Evolutionary conservation across 345 rosid genomes (phyloP).

Genomic region (Excoecaria cochinchinensis): DNA sequence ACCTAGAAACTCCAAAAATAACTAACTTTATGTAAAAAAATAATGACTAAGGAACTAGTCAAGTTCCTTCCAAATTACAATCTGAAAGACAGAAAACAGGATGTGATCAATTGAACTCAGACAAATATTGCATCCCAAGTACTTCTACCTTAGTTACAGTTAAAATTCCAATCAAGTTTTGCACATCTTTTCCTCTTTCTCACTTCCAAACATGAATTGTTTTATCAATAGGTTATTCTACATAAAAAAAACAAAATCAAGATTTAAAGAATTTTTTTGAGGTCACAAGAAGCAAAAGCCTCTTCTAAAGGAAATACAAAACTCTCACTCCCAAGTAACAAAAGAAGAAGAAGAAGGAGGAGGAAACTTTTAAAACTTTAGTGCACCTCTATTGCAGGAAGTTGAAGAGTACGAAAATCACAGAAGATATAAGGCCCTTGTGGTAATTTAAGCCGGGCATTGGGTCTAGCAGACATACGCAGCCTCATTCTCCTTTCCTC

Average conservation of each 20-base stretch:
- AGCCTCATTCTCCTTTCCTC: conserved; percentile 77
- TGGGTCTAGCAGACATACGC: conserved; percentile 32
- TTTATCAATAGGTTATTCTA: neutral
- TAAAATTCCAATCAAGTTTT: neutral
- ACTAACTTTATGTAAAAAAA: no score
- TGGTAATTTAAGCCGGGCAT: conserved; percentile 53
- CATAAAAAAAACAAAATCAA: neutral
- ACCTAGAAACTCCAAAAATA: no score
- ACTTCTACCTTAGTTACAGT: neutral
- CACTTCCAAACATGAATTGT: neutral
- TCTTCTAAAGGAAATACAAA: neutral
- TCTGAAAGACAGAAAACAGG: neutral
- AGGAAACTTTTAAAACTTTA: neutral
- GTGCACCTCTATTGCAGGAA: conserved; percentile 76
- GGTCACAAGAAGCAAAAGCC: neutral
- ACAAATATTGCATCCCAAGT: neutral
- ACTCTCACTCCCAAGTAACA: neutral
- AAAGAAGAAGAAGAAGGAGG: no score
- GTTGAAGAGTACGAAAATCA: conserved; percentile 72
- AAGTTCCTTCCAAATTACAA: no score
- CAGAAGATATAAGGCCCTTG: conserved; percentile 73
- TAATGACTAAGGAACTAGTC: no score
- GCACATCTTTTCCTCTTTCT: neutral
- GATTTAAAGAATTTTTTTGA: neutral
- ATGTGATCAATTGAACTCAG: neutral